These are phyloP conservation scores for Emmonsiellopsis sp. DNA, from an alignment of 2,329 filamentous ascomycete genomes.

Conservation along the genomic window DNA sequence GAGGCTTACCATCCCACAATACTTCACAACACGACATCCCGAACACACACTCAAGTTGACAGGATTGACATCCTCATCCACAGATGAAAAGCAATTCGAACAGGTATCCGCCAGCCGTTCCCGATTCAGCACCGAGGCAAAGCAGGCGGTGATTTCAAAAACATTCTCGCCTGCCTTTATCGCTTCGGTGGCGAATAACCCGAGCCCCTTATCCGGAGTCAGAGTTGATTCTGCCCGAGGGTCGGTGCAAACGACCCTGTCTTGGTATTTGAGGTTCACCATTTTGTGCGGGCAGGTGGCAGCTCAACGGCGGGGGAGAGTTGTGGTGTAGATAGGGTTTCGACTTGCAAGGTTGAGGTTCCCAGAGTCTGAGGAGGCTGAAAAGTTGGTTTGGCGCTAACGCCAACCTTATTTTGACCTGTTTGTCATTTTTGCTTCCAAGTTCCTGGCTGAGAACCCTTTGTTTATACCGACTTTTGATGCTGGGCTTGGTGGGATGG, in stretches of 20 bases:
- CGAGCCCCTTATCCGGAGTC: conserved; percentile 35
- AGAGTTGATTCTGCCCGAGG: background rate
- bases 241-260: background rate
- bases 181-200: conserved; percentile 44
- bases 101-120: conserved; percentile 45
- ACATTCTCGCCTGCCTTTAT: conserved; percentile 42
- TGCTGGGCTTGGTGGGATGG: too few species aligned
- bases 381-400: background rate
- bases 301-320: too few species aligned
- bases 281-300: background rate
- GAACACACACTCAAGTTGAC: conserved; percentile 43
- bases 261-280: background rate
- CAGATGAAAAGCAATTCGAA: conserved; percentile 43
- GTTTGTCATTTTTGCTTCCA: background rate
- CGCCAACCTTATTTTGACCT: background rate
- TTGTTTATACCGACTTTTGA: background rate
- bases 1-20: conserved; percentile 48
- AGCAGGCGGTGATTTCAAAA: conserved; percentile 40
- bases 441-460: background rate
- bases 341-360: too few species aligned
- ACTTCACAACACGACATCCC: conserved; percentile 48
- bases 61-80: conserved; percentile 10
- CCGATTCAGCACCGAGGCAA: conserved; percentile 46
- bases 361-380: background rate
- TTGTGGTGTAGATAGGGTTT: too few species aligned